These are phyloP conservation scores for Ganoderma sinense DNA, from an alignment of 1,284 basidiomycete species.

Conservation along the genomic window DNA sequence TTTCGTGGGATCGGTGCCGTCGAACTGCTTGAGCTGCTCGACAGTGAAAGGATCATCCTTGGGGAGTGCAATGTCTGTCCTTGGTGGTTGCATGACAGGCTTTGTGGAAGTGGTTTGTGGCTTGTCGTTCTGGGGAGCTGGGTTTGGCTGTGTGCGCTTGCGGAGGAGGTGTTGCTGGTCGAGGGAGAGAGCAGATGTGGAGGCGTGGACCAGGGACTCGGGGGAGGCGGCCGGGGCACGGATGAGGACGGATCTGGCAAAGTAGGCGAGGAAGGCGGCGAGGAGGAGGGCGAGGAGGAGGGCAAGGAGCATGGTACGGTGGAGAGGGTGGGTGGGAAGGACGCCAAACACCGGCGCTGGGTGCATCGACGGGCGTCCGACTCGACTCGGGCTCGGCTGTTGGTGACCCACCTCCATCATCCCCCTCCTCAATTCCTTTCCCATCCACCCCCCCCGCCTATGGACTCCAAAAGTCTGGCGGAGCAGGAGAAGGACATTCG, in stretches of 20 bases:
- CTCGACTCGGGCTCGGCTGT: background rate
- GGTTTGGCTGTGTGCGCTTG: conserved; percentile 22
- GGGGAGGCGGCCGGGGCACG: conserved; percentile 11
- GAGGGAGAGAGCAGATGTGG: conserved; percentile 22
- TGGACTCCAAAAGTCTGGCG: conserved; percentile 33
- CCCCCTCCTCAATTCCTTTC: background rate
- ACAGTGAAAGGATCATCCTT: conserved; percentile 81
- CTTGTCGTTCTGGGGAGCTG: conserved; percentile 16
- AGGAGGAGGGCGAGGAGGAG: conserved; percentile 32
- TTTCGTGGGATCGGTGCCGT: conserved; percentile 69
- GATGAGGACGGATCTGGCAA: conserved; percentile 29
- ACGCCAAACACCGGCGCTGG: background rate
- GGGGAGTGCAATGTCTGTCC: conserved; percentile 72
- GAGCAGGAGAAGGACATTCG: conserved; percentile 42
- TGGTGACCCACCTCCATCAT: background rate
- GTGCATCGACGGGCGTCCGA: background rate
- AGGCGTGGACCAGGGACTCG: conserved; percentile 14
- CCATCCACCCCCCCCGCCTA: conserved; percentile 18
- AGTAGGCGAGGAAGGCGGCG: conserved; percentile 30
- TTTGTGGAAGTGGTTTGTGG: conserved; percentile 46
- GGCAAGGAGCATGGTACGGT: conserved; percentile 26
- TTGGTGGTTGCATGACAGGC: conserved; percentile 74
- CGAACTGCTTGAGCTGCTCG: conserved; percentile 71
- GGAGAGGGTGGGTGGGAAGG: background rate
- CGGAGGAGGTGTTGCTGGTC: conserved; percentile 26